Base-by-base conservation (phyloP, 2,329 filamentous ascomycete genomes). In the Sarocladiaceae sp. region DNA sequence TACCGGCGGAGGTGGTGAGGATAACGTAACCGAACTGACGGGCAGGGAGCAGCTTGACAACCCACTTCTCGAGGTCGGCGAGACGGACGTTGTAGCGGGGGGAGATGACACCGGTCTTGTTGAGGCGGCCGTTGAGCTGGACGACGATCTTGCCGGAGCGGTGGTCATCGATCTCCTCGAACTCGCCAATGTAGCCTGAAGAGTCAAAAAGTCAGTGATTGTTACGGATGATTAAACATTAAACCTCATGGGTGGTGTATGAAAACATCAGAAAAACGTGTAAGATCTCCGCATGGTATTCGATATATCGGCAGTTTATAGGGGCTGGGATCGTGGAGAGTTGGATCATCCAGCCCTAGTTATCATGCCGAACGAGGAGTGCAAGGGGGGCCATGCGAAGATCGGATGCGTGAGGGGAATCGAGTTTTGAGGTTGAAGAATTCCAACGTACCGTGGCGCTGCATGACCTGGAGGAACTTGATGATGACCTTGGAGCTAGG, bases 21-120 rank as follows among this genome's bases (percentile, higher is more conserved):
- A 99, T 91, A 71, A 99, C 90, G 81, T 91, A 97, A 71, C 94
- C 94, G 84, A 99, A 99, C 80, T 99, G 94, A 97, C 94, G 94
- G 63, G 94, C 92, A 64, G 94, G 94, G 61, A 99, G 86, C 71
- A 99, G 88, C 86, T 96, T 96, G 80, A 96, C 90, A 68, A 97
- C 91, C 94, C 94, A 99, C 84, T 97, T 97, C 90, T 99, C 94
- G 72, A 99, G 84, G 68, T 99, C 94, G 69, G 83, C 79, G 70
- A 99, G 91, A 76, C 93, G 91, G 77, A 99, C 89, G 85, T 97
- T 97, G 90, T 96, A 99, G 75, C 94, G 90, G 74, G 94, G 94
- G 62, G 87, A 94, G 85, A 99, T 99, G 80, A 97, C 93, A 83
- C 93, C 94, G 61, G 89, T 94, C 87, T 97, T 97, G 89, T 97